These are phyloP conservation scores for Wallacemonas sp. DNA, from an alignment of 208 protist genomes.

Conservation along the genomic window DNA sequence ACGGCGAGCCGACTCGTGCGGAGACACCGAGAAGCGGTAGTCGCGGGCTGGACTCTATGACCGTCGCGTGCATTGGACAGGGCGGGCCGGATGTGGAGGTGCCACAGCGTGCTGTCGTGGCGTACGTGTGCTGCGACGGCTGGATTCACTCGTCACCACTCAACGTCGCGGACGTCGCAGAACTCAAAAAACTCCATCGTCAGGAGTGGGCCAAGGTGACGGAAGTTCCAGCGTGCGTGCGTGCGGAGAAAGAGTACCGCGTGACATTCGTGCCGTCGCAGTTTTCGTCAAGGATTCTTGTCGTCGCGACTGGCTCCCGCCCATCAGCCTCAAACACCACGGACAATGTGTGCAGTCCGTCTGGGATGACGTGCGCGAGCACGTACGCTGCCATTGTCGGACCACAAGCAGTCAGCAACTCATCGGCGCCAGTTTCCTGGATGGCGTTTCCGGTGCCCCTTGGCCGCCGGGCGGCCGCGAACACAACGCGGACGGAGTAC, in stretches of 20 bases:
- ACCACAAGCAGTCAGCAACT: background rate
- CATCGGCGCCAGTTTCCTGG: background rate
- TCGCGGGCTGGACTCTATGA: no score
- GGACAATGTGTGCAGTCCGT: no score
- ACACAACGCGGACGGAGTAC: no score
- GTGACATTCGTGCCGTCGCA: background rate
- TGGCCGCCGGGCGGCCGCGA: background rate
- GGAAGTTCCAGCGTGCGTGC: background rate
- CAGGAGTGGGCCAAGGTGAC: conserved; percentile 3
- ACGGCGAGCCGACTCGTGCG: background rate
- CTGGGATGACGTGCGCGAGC: background rate
- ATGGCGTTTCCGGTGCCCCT: background rate
- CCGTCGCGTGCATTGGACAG: no score
- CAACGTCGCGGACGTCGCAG: background rate
- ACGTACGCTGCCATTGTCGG: background rate
- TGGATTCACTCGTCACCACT: background rate
- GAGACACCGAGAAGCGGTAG: no score
- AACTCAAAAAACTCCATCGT: conserved; percentile 13
- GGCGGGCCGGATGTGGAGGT: no score
- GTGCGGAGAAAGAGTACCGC: background rate
- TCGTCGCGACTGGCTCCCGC: no score
- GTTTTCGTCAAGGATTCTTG: background rate
- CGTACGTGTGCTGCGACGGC: conserved; percentile 3
- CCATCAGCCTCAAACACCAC: no score
- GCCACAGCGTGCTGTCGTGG: background rate